Evolutionary conservation across 257 asterid genomes (phyloP).

Genomic region (Nicotiana benthamiana): DNA sequence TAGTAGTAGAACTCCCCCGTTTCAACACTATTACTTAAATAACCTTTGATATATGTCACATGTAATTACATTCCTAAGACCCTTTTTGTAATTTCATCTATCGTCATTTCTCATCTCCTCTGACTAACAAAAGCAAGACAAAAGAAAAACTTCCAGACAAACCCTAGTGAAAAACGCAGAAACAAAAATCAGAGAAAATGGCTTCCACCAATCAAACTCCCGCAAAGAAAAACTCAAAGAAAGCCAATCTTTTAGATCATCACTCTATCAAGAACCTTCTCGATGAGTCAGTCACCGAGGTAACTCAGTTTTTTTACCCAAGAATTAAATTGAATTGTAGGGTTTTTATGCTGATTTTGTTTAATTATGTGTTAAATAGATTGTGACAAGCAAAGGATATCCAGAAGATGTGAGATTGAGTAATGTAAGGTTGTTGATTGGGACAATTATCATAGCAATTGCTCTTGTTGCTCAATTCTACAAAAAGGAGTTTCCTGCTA

Average conservation of each 20-base stretch:
- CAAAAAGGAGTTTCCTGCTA: slow-evolving; percentile 85
- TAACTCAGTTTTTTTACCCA: slow-evolving; percentile 2
- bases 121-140: not conserved
- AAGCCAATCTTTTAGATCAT: slow-evolving; percentile 78
- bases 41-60: not conserved
- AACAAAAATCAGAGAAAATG: slow-evolving; percentile 13
- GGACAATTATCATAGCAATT: slow-evolving; percentile 49
- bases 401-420: slow-evolving; percentile 83
- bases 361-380: slow-evolving; percentile 28
- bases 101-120: not conserved
- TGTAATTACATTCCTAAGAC: not conserved
- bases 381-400: slow-evolving; percentile 83
- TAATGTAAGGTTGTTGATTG: slow-evolving; percentile 64
- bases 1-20: not conserved
- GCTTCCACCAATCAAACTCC: slow-evolving; percentile 7
- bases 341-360: not conserved
- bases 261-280: slow-evolving; percentile 74
- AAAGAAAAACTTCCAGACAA: not conserved
- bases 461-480: slow-evolving; percentile 95
- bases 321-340: not conserved
- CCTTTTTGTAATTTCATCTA: not conserved
- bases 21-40: not conserved
- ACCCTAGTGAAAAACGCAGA: slow-evolving; percentile 1
- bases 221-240: slow-evolving; percentile 37
- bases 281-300: slow-evolving; percentile 90